Evolutionary conservation across 352 stramenopile genomes (phyloP), one percentile per base, ranked within the genome.

Genomic region (Pythium graminicola): DNA sequence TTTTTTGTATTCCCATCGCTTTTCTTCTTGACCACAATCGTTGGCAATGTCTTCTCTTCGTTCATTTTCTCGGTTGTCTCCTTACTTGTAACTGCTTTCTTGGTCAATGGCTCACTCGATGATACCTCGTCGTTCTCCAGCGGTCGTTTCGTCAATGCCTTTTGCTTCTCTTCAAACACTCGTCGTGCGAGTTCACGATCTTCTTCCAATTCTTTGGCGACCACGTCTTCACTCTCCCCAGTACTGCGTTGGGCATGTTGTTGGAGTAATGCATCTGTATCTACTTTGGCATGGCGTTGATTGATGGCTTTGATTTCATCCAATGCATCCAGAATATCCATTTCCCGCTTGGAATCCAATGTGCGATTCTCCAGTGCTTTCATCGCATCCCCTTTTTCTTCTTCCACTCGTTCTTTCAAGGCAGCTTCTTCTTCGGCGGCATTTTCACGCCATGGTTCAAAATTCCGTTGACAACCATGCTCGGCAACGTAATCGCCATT

Each of bases 301-400:
- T 99, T 99, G 67, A 99, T 97, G 14, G 95, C 92, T 50, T 97
- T 96, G 60, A 99, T 99, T 73, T 99, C 93, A 59, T 99, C 96
- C 19, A 99, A 64, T 20, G 95, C 95, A 58, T 99, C 97, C 42
- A 99, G 75, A 57, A 99, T 97, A 49, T 98, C 95, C 96, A 99
- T 99, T 76, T 99, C 97, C 28, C 93, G 79, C 71, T 99, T 98
- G 48, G 88, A 98, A 59, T 99, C 96, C 14, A 98, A 73, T 27
- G 97, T 99, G 42, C 95, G 76, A 81, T 99, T 99, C 67, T 99
- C 97, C 35, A 99, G 76, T 33, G 89, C 89, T 65, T 98, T 98
- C 92, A 99, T 99, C 6, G 89, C 71, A 73, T 99, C 95, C 11
- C 85, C 81, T 45, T 96, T 95, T 71, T 99, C 95, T 57, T 98